A percentile compares a stretch with the other conserved stretches of the same genome.
Evolutionary conservation across 2,329 filamentous ascomycete species (phyloP).

Genomic region (Daldinia eschscholtzii): DNA sequence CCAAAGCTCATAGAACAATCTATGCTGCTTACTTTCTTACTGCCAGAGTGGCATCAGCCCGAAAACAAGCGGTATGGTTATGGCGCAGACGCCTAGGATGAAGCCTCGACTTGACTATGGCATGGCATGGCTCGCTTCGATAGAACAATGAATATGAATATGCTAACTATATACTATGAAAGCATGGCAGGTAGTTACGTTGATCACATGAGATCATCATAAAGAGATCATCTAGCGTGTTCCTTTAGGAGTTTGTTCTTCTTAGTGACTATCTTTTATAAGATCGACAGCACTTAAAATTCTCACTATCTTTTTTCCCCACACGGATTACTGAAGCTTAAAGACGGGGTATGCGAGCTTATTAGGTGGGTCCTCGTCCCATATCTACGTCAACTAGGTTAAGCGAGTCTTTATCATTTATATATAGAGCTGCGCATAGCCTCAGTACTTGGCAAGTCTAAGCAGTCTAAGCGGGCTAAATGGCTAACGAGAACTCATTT

Average conservation of each 20-base stretch:
- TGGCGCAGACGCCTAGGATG: neutral
- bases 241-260: conserved; percentile 3
- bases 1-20: neutral
- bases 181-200: neutral
- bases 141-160: neutral
- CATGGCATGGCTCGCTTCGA: neutral
- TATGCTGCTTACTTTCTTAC: neutral
- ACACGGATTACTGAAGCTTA: neutral
- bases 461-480: neutral
- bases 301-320: neutral
- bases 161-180: neutral
- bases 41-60: neutral
- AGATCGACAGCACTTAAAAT: neutral
- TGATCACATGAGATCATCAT: conserved; percentile 1
- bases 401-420: neutral
- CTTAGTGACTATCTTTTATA: conserved; percentile 6
- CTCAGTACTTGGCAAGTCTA: neutral
- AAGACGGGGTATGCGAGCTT: conserved; percentile 6
- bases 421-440: conserved; percentile 1
- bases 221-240: neutral
- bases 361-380: conserved; percentile 5
- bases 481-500: neutral
- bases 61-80: neutral
- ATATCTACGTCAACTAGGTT: neutral
- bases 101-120: neutral